These are phyloP conservation scores for Musa schizocarpa DNA, from an alignment of 176 grass and related monocot species.

Conservation along the genomic window DNA sequence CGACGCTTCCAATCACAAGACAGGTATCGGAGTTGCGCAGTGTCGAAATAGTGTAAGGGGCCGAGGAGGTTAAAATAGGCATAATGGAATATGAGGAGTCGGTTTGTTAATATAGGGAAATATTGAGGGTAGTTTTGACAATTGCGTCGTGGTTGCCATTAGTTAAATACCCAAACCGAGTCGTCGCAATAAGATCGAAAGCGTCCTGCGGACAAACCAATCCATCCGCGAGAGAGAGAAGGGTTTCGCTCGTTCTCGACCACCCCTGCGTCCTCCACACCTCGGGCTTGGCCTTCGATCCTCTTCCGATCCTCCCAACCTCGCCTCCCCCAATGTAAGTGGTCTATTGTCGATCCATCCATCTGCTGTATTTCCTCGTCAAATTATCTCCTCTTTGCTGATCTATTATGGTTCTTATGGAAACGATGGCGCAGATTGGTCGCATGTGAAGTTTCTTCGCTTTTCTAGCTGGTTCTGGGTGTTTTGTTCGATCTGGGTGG, in stretches of 20 bases:
- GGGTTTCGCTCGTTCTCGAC: not conserved
- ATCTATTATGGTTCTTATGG: not conserved
- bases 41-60: no score
- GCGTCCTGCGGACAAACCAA: not conserved
- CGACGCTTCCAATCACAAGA: no score
- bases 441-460: not conserved
- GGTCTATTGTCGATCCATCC: not conserved
- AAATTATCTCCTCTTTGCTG: not conserved
- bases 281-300: not conserved
- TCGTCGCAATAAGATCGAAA: not conserved
- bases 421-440: not conserved
- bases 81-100: no score
- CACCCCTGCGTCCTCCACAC: not conserved
- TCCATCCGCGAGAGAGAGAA: not conserved
- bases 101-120: no score
- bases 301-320: not conserved
- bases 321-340: not conserved
- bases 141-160: not conserved
- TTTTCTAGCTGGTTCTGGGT: not conserved
- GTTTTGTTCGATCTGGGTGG: not conserved
- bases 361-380: not conserved
- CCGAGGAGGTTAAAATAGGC: no score
- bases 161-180: no score
- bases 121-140: no score
- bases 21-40: no score